Base-by-base conservation (phyloP, 495 filamentous ascomycete genomes). In the Corynascus novoguineensis region DNA sequence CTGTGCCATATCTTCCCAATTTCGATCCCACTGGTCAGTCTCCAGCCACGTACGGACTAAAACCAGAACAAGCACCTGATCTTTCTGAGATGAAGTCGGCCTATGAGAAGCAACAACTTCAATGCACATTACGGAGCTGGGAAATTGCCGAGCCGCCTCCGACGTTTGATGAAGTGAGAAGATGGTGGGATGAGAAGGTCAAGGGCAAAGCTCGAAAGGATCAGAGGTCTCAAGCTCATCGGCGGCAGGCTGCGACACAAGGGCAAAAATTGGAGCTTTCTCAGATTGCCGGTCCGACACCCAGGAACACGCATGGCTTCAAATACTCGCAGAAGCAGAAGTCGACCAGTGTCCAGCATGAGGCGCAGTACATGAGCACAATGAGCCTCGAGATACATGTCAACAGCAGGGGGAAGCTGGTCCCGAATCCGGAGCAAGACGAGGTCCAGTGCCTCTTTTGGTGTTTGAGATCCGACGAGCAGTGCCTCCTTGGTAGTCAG, bases 361-460 rank as follows among this genome's bases (percentile, higher is more conserved):
- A 95, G 67, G 82, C 85, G 6, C 91, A 96, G 60, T 92, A 95
- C 67, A 97, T 97, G 91, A 96, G 89, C 70, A 89, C 83, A 32
- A 92, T 98, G 91, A 92, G 92, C 62, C 68, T 98, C 6, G 93
- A 98, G 66, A 68, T 97, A n/a, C 93, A 98, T 68, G 87, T 95
- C 54, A 97, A 96, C 67, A 96, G 88, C 6, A 79, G 90, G 41
- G 90, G 83, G 15, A 80, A 79, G 50, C 75, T 97, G 27, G 79
- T 87, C 24, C 90, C 95, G 8, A 87, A 97, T 66, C 93, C 93
- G 2, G 88, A 89, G 53, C 78, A 92, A 57, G 93, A 98, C 67
- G 90, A 92, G 62, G 84, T 98, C n/a, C 76, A 82, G 50, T 89
- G 86, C 65, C 77, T 97, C 27, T 96, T 97, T 63, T 98, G 92